Percentiles rank a stretch among this genome's conserved stretches.
Evolutionary conservation across 106 monocot genomes (phyloP).

Genomic region (Hemerocallis citrina): DNA sequence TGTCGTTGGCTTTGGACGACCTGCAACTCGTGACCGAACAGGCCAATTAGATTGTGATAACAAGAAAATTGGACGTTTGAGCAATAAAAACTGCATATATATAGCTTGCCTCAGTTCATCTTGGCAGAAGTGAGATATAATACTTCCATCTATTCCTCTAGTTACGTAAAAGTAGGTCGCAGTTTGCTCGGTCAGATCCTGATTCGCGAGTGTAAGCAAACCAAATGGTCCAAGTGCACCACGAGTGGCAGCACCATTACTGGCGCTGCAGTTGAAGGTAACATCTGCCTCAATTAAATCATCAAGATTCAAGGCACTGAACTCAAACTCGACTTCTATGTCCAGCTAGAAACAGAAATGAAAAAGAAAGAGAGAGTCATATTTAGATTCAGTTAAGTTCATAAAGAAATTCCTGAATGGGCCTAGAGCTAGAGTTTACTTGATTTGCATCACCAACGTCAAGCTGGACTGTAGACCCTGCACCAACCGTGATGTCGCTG

Average conservation of each 20-base stretch:
- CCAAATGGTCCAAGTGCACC: constrained; percentile 54
- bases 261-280: constrained; percentile 52
- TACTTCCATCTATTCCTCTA: constrained; percentile 14
- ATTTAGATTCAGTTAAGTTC: too few relatives aligned
- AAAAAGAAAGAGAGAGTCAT: too few relatives aligned
- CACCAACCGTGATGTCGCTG: constrained; percentile 12
- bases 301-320: constrained; percentile 10
- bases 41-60: too few relatives aligned
- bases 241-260: constrained; percentile 29
- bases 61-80: too few relatives aligned
- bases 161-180: constrained; percentile 55
- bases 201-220: constrained; percentile 43
- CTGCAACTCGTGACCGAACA: constrained; percentile 13
- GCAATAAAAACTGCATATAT: too few relatives aligned
- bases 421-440: constrained; percentile 8
- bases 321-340: constrained; percentile 42
- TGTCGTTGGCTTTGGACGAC: constrained; percentile 39
- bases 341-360: not conserved
- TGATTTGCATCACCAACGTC: constrained; percentile 30
- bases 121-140: constrained; percentile 55
- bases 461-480: constrained; percentile 36
- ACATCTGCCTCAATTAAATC: constrained; percentile 26
- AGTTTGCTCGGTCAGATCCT: constrained; percentile 32
- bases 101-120: constrained; percentile 34
- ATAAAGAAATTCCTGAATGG: too few relatives aligned